Evolutionary conservation across 352 stramenopile genomes (phyloP).

Genomic region (Saprolegnia parasitica): DNA sequence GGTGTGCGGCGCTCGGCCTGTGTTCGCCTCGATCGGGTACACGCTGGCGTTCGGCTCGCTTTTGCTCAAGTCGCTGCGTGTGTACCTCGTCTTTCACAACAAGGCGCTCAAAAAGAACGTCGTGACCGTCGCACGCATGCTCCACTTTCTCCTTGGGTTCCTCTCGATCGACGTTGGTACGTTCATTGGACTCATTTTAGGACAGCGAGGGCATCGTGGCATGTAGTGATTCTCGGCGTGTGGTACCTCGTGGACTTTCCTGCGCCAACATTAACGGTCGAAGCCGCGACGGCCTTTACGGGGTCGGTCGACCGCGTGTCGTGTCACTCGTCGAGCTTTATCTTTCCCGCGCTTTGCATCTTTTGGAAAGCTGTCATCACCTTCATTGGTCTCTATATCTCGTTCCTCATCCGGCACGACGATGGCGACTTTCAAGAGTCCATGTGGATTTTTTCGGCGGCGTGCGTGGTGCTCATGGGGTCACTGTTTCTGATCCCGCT

Average conservation of each 20-base stretch:
- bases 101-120: conserved; percentile 43
- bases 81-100: conserved; percentile 53
- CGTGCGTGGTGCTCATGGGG: conserved; percentile 44
- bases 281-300: conserved; percentile 30
- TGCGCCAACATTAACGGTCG: conserved; percentile 26
- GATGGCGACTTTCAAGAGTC: conserved; percentile 55
- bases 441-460: conserved; percentile 55
- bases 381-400: conserved; percentile 40
- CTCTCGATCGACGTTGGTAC: conserved; percentile 35
- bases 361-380: conserved; percentile 57
- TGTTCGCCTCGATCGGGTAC: conserved; percentile 40
- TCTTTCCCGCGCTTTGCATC: conserved; percentile 49
- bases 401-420: conserved; percentile 24
- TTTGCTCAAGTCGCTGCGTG: conserved; percentile 47
- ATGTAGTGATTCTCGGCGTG: conserved; percentile 35
- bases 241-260: conserved; percentile 42
- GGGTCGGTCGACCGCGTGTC: conserved; percentile 33
- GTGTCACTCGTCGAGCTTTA: conserved; percentile 42
- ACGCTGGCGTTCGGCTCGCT: conserved; percentile 43
- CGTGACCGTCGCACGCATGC: conserved; percentile 39
- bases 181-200: neutral
- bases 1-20: conserved; percentile 38
- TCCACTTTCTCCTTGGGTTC: conserved; percentile 43
- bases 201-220: neutral
- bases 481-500: conserved; percentile 47